Base-by-base conservation (phyloP, 768 basidiomycete genomes). In the Leucocoprinus leucothites region DNA sequence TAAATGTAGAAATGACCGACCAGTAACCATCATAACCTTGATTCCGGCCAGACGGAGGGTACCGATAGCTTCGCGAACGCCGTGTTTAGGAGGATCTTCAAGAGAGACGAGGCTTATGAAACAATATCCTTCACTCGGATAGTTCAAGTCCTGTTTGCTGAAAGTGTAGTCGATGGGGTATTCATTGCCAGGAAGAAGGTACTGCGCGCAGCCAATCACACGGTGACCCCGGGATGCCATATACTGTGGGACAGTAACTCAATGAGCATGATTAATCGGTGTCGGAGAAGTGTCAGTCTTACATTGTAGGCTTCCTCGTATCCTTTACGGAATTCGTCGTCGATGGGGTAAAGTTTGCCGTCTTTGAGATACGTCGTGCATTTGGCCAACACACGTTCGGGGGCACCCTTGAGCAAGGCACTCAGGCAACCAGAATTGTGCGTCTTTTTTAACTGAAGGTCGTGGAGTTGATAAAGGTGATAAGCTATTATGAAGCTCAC, bases 151-250 rank as follows among this genome's bases (percentile, higher is more conserved):
- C 26, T 69, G 80, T 62, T 76, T 82, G 8, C 82, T 78, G 69
- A 87, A 87, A 1, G 71, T 62, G 56, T 78, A 75, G 56, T 73
- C 68, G 8, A 55, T 59, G 3, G 79, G 74, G 62, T 81, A 86
- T 58, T 71, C 56, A 22, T 77, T 72, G 35, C 71, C 73, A 2
- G 79, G 72, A 46, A 86, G 79, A 16, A 85, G 76, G 16, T 67
- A 64, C 60, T 85, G 85, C 1, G 86, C 86, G 62, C 84, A 85
- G n/a, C 83, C 86, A 53, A 87, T 87, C 43, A 86, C 86, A 40
- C 86, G 82, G 64, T 87, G 86, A 16, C 86, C 86, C 57, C 86
- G 75, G n/a, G 85, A 86, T 0, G 86, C 85, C 86, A 87, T 87
- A 65, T 87, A 87, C 84, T 86, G 58, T 35, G 24, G 43, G 13